Evolutionary conservation across 257 asterid species (phyloP).

Genomic region (Prunella vulgaris): DNA sequence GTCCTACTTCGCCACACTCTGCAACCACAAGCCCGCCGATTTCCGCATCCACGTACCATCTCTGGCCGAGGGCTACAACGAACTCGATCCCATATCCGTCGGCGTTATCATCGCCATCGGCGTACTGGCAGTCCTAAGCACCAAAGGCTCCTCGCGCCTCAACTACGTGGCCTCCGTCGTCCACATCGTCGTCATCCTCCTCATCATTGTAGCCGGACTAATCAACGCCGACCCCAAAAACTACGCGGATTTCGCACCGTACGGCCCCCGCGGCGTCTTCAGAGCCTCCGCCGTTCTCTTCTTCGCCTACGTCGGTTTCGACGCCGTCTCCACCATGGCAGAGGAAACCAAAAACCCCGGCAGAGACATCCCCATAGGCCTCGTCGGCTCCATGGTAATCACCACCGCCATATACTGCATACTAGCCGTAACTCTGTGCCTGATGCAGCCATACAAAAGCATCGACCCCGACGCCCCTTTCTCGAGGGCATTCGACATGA

Average conservation of each 20-base stretch:
- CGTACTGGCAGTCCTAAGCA: slow-evolving; percentile 32
- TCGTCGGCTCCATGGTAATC: slow-evolving; percentile 56
- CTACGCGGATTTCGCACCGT: slow-evolving; percentile 36
- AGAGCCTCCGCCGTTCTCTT: slow-evolving; percentile 46
- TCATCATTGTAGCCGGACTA: slow-evolving; percentile 47
- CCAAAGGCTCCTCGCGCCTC: slow-evolving; percentile 51
- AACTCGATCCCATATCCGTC: slow-evolving; percentile 74
- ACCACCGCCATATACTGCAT: slow-evolving; percentile 40
- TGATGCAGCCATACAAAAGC: slow-evolving; percentile 38
- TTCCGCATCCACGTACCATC: slow-evolving; percentile 43
- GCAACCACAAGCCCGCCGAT: slow-evolving; percentile 29
- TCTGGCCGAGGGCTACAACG: slow-evolving; percentile 46
- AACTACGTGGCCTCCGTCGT: slow-evolving; percentile 56
- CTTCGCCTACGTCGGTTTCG: slow-evolving; percentile 59
- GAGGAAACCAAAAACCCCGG: slow-evolving; percentile 57
- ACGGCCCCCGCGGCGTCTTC: slow-evolving; percentile 44
- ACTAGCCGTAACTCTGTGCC: slow-evolving; percentile 42
- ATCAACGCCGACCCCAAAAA: slow-evolving; percentile 40
- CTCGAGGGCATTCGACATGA: slow-evolving; percentile 37
- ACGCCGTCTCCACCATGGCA: slow-evolving; percentile 64
- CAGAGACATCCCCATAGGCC: slow-evolving; percentile 54
- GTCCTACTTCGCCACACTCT: slow-evolving; percentile 75
- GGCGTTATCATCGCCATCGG: slow-evolving; percentile 32
- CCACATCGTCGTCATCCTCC: slow-evolving; percentile 37
- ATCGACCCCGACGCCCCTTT: slow-evolving; percentile 43